A percentile compares a stretch with the other conserved stretches of the same genome.
Conservation (phyloP, 768 basidiomycete genomes). For the Rhodosporidiobolus odoratus region DNA sequence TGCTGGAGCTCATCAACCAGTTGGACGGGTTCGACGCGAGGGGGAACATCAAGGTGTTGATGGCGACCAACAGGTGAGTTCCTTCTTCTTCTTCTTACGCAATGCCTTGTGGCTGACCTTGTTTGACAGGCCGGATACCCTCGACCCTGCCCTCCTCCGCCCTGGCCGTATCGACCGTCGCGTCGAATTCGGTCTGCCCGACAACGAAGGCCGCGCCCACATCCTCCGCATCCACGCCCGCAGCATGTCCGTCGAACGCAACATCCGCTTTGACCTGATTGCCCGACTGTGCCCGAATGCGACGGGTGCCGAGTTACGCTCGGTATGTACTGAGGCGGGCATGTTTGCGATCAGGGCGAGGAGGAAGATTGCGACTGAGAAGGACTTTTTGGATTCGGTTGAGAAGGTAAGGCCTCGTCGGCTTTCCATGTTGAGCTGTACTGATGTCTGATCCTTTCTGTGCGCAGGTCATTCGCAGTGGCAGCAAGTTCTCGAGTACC, state of each 20-base stretch:
- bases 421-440: background rate
- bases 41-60: conserved; percentile 99
- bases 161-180: conserved; percentile 94
- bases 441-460: background rate
- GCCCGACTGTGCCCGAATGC: conserved; percentile 96
- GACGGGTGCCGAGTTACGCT: conserved; percentile 94
- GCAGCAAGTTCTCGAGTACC: conserved; percentile 98
- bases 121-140: conserved; percentile 75
- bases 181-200: conserved; percentile 92
- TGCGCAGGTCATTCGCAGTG: conserved; percentile 69
- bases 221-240: conserved; percentile 92
- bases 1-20: conserved; percentile 98
- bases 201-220: conserved; percentile 91
- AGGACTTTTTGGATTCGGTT: conserved; percentile 94
- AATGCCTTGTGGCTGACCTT: background rate
- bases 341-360: conserved; percentile 99
- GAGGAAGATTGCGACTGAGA: conserved; percentile 92
- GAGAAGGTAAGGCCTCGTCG: conserved; percentile 74
- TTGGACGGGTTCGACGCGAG: conserved; percentile 92
- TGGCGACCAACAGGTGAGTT: conserved; percentile 88
- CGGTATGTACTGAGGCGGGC: conserved; percentile 98
- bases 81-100: background rate
- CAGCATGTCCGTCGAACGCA: conserved; percentile 94
- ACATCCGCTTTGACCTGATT: conserved; percentile 95
- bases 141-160: conserved; percentile 91